These are phyloP conservation scores for Kwoniella botswanensis DNA, from an alignment of 768 basidiomycete genomes.

Conservation along the genomic window DNA sequence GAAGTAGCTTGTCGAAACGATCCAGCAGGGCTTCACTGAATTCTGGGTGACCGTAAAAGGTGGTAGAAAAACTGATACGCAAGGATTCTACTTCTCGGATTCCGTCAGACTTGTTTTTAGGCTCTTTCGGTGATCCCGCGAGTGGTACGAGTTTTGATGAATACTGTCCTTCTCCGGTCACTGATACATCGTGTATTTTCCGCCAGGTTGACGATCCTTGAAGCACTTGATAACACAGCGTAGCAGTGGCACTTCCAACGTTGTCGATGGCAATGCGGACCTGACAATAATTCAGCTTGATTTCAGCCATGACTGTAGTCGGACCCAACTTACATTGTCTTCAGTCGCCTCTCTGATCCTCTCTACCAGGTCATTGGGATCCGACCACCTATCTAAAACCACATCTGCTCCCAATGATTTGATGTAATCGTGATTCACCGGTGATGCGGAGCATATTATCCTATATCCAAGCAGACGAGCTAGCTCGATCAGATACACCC, in stretches of 20 bases:
- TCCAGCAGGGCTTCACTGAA: conserved; percentile 35
- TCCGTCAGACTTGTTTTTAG: conserved; percentile 1
- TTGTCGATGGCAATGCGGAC: conserved; percentile 42
- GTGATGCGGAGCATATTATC: conserved; percentile 62
- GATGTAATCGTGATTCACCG: conserved; percentile 59
- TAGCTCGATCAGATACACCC: conserved; percentile 58
- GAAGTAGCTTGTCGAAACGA: conserved; percentile 17
- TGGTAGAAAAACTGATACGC: conserved; percentile 44
- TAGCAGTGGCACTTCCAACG: conserved; percentile 32
- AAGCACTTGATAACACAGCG: conserved; percentile 29
- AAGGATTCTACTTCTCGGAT: conserved; percentile 27
- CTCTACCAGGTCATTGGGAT: conserved; percentile 23
- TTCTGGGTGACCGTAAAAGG: conserved; percentile 41
- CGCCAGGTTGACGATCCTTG: conserved; percentile 29
- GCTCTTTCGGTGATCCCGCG: conserved; percentile 29
- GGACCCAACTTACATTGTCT: conserved; percentile 33
- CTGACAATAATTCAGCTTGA: conserved; percentile 16
- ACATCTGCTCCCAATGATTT: conserved; percentile 61
- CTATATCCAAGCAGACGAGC: conserved; percentile 61
- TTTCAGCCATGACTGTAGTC: background rate
- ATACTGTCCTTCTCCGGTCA: background rate
- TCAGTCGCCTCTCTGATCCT: conserved; percentile 31
- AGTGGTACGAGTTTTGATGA: conserved; percentile 34
- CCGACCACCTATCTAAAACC: conserved; percentile 58
- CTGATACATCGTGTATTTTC: background rate